phyloP scores from a whole-genome alignment of 2,329 filamentous ascomycete species.

The Tolypocladium album region DNA sequence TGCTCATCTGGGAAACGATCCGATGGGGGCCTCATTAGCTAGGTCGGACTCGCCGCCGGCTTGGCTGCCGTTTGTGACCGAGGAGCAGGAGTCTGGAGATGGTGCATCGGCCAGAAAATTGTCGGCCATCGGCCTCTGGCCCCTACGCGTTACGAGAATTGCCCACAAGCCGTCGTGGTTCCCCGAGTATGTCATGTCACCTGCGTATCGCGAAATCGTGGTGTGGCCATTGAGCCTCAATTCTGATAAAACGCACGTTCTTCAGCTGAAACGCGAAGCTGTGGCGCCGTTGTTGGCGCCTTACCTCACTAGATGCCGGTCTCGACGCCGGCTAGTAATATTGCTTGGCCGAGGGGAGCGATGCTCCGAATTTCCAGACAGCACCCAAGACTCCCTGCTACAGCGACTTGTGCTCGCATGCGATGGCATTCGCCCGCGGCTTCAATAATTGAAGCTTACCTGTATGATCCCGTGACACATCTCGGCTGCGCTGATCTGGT shows the following conservation, averaged over 20 bases:
- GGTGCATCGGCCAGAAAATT: neutral
- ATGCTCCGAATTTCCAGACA: no score
- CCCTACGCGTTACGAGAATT: neutral
- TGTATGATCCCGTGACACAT: neutral
- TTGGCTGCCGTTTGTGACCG: neutral
- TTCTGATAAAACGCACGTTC: neutral
- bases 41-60: neutral
- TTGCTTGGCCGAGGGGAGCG: neutral
- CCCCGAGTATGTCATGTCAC: neutral
- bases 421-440: neutral
- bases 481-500: neutral
- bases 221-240: neutral
- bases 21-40: neutral
- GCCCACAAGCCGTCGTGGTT: neutral
- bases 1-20: neutral
- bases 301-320: neutral
- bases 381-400: neutral
- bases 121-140: neutral
- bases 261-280: neutral
- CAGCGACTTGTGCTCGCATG: neutral
- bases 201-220: neutral
- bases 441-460: neutral
- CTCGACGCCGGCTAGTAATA: neutral
- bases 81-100: neutral
- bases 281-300: neutral